Base-by-base conservation (phyloP, 2,329 filamentous ascomycete genomes). In the Alternaria infectoria region DNA sequence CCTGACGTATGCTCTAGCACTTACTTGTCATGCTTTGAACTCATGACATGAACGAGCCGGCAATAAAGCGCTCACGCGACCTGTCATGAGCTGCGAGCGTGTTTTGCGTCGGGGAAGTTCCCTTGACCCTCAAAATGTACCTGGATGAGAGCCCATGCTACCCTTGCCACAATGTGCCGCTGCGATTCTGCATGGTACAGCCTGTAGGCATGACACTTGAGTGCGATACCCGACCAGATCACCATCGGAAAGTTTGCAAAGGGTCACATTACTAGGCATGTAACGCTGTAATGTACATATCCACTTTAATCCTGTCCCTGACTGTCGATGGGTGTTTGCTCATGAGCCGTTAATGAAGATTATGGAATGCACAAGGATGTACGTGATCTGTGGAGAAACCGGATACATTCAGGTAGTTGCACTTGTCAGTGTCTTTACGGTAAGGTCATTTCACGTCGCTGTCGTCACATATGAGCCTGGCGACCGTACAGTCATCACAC, bases 51-150 rank as follows among this genome's bases (percentile, higher is more conserved):
- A 47, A 70, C 52, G 7, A 65, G 54, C 52, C 63, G 17, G 71
- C 61, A 28, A 61, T 65, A 36, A 73, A 54, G 4, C 69, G 47
- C 8, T 72, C 72, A 65, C 72, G 74, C 6, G 69, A 72, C 12
- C 72, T 72, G 36, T 77, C 74, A 21, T 58, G 64, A 52, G 74
- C 68, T 17, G 17, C 45, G 23, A 72, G 26, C 36, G 70, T 71
- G 15, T 64, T 56, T n/a, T 67, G 54, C 2, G 45, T 26, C 1
- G 64, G 65, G n/a, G 64, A 73, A 72, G 8, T 62, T 43, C 8
- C 50, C 51, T 47, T 67, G 58, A 2, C 72, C 73, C 51, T 64
- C 55, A n/a, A 17, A 69, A 69, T 11, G 57, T 65, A 17, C 71
- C 73, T 15, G 73, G 47, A 56, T 68, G 71, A 51, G 69, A 54